These are phyloP conservation scores for Nakazawaea ishiwadae DNA, from an alignment of 805 yeast genomes.

Conservation along the genomic window DNA sequence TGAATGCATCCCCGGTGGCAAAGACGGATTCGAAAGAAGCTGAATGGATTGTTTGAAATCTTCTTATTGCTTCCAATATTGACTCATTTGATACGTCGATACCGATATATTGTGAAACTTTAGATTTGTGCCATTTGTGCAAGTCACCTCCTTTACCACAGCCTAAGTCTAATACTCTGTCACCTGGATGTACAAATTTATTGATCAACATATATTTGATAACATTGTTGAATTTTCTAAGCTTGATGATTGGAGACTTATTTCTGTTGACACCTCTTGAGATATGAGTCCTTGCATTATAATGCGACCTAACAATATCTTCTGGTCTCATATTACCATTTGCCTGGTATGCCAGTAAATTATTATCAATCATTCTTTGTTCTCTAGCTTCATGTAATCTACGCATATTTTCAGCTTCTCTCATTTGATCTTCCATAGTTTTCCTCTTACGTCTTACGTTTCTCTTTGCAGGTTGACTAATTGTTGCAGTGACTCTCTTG, in stretches of 20 bases:
- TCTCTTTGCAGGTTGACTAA: conserved; percentile 2
- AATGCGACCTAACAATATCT: conserved; percentile 73
- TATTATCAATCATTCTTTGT: conserved; percentile 17
- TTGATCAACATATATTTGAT: conserved; percentile 82
- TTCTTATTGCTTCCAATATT: conserved; percentile 72
- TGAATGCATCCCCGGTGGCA: conserved; percentile 91
- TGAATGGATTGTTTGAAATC: conserved; percentile 57
- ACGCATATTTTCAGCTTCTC: conserved; percentile 22
- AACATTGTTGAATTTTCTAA: conserved; percentile 87
- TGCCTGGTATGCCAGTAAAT: conserved; percentile 12
- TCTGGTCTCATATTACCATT: conserved; percentile 37
- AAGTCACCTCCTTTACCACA: conserved; percentile 99
- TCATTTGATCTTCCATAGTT: conserved; percentile 17
- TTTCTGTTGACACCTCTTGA: conserved; percentile 60
- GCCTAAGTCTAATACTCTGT: conserved; percentile 76
- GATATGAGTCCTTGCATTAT: conserved; percentile 76
- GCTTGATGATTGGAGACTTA: conserved; percentile 76
- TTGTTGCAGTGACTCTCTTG: conserved; percentile 12
- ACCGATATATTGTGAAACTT: conserved; percentile 76
- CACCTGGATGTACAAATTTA: conserved; percentile 52
- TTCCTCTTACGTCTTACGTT: conserved; percentile 26
- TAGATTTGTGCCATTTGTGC: conserved; percentile 77
- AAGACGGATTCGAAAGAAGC: conserved; percentile 73
- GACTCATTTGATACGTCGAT: conserved; percentile 90
- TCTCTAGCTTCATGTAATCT: conserved; percentile 27